Base-by-base conservation (phyloP, 1,284 basidiomycete species). In the Puccinia hordei region DNA sequence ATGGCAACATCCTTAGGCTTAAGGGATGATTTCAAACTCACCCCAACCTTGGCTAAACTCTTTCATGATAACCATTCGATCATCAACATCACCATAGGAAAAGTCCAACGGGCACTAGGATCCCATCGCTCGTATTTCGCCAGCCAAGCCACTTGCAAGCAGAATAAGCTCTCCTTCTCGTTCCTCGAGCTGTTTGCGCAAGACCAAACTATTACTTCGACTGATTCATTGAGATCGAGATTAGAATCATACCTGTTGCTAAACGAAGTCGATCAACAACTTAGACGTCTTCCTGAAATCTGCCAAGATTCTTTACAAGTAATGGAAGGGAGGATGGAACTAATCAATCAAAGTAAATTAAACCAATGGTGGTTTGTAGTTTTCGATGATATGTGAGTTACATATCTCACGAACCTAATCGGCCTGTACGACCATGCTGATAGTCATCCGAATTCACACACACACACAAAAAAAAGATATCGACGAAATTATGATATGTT, bases 361-460 rank as follows among this genome's bases (percentile, higher is more conserved):
- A 82, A 82, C 33, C 65, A 89, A 0, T 93, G 92, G 90, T 94
- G 92, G 92, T 93, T 91, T 84, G 88, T 93, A 10, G 90, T 92
- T 83, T 93, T 91, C 90, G 91, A 92, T 81, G 83, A 89, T 85
- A 30, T 49, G 61, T 61, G 51, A 35, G 38, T 83, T 69, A 83
- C 79, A 82, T 35, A 30, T 68, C 41, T 44, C 27, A 33, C n/a
- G n/a, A n/a, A 57, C 5, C 17, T 8, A 59, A 59, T 15, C 1
- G 24, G 6, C 81, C 66, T 44, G 74, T 53, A n/a, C n/a, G 30
- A 82, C 83, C 79, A 83, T 55, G 51, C 68, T 55, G 5, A 71
- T 33, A 38, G 27, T 38, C 27, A 59, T n/a, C n/a, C n/a, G 3
- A 35, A n/a, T 38, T 65, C 24, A 17, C 22, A 17, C 35, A 35